Evolutionary conservation across 177 flowering plant genomes (phyloP), one percentile per base, ranked within the genome.

Genomic region (Vitis hybrid): DNA sequence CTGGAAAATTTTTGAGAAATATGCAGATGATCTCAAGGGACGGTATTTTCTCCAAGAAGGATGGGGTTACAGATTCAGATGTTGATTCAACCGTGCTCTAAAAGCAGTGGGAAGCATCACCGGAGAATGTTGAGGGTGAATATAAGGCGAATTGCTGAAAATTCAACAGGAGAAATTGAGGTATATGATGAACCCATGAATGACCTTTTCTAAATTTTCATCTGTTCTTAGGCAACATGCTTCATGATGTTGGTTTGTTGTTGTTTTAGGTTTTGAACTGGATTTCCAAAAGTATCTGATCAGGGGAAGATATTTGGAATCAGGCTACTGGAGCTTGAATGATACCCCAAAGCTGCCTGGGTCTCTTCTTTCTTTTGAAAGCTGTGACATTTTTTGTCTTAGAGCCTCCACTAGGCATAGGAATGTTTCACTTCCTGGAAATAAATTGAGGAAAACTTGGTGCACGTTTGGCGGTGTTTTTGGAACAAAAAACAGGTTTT

Each of bases 101-200:
- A 59, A 24, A 75, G 61, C 22, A 73, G 33, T 55, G 31, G 65
- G 80, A 78, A 57, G 74, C 69, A 44, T 76, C 79, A 24, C 44
- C 81, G 9, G 81, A 89, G 67, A 62, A 82, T 55, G 82, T 92
- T n/a, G 95, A 90, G 83, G 89, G 87, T 75, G 96, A 90, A 79
- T 89, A 90, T 68, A 24, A 81, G 88, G 85, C 79, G 88, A 52
- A 81, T 92, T 68, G 80, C 83, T 66, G 88, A 89, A 78, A 85
- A 80, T 60, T 87, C 88, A 65, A 82, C 82, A 66, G 86, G 86
- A 76, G 89, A 82, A 71, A 81, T 92, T 67, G 92, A 90, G 95
- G 97, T 90, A 82, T 70, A 72, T 31, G 28, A 24, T 24, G 28
- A 24, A 24, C 28, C 28, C 28, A 24, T 67, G 44, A 33, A 38